phyloP scores from a whole-genome alignment of 176 grass and related monocot species.

The Puccinellia tenuiflora region DNA sequence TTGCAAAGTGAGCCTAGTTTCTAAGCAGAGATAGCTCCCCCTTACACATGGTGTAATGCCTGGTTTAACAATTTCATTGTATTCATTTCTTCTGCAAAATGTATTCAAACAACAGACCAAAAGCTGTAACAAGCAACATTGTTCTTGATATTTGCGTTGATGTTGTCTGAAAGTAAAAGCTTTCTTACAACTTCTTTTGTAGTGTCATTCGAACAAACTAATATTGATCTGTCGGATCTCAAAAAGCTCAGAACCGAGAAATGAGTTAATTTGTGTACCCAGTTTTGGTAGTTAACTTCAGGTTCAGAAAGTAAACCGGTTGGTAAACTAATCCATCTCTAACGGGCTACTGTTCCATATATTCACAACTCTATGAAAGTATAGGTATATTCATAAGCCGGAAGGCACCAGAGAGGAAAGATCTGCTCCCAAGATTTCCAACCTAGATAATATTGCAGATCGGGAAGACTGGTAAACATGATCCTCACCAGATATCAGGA shows the following conservation, averaged over 20 bases:
- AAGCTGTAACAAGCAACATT: conserved; percentile 4
- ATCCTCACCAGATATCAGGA: background rate
- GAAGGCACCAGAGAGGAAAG: background rate
- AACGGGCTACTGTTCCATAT: background rate
- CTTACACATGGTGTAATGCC: background rate
- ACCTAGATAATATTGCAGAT: background rate
- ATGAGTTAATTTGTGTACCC: background rate
- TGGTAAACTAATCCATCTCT: background rate
- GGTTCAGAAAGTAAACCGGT: background rate
- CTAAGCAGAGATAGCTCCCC: conserved; percentile 27
- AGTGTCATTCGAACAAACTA: background rate
- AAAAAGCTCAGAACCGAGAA: background rate
- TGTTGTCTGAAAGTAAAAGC: background rate
- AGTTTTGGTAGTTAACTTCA: background rate
- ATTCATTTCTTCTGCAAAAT: conserved; percentile 2
- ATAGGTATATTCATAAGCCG: background rate
- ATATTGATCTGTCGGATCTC: background rate
- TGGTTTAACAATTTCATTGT: background rate
- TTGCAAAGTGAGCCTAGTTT: conserved; percentile 64
- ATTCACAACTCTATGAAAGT: background rate
- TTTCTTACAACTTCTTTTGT: background rate
- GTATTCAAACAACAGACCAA: background rate
- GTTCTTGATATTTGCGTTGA: background rate
- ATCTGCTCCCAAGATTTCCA: background rate
- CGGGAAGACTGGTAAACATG: background rate